Percentiles rank a stretch among this genome's conserved stretches.
phyloP scores from a whole-genome alignment of 257 asterid species.

The Fraxinus excelsior region DNA sequence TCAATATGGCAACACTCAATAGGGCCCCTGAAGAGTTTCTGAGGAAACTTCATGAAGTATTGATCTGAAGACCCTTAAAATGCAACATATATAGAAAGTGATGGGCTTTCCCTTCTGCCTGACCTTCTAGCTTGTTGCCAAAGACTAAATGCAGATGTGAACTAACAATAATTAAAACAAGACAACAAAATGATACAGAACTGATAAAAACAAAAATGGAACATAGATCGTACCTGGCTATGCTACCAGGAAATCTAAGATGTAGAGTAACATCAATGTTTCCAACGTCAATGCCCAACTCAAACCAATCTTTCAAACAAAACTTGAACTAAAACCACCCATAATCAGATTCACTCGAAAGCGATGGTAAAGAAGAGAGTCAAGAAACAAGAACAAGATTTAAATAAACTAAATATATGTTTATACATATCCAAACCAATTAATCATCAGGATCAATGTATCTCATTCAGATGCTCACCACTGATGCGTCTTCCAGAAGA shows the following conservation, averaged over 20 bases:
- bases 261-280: constrained; percentile 92
- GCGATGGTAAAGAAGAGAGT: too few relatives aligned
- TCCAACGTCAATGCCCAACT: constrained; percentile 97
- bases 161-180: constrained; percentile 20
- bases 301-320: too few relatives aligned
- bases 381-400: too few relatives aligned
- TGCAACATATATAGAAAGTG: constrained; percentile 93
- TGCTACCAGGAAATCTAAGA: constrained; percentile 97
- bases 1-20: constrained; percentile 93
- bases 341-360: too few relatives aligned
- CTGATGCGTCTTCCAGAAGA: too few relatives aligned
- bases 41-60: constrained; percentile 88
- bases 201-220: constrained; percentile 27
- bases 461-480: too few relatives aligned
- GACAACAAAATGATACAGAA: constrained; percentile 18
- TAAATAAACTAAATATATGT: too few relatives aligned
- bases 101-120: constrained; percentile 86
- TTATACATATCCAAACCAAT: too few relatives aligned
- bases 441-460: too few relatives aligned
- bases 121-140: constrained; percentile 99
- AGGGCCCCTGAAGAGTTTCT: constrained; percentile 83
- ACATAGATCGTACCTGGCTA: constrained; percentile 63
- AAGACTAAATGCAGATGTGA: constrained; percentile 47
- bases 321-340: too few relatives aligned
- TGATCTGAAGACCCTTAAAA: constrained; percentile 96